A percentile compares a stretch with the other conserved stretches of the same genome.
These are phyloP conservation scores for Persicaria tinctoria DNA, from an alignment of 148 eudicot genomes.

Conservation along the genomic window DNA sequence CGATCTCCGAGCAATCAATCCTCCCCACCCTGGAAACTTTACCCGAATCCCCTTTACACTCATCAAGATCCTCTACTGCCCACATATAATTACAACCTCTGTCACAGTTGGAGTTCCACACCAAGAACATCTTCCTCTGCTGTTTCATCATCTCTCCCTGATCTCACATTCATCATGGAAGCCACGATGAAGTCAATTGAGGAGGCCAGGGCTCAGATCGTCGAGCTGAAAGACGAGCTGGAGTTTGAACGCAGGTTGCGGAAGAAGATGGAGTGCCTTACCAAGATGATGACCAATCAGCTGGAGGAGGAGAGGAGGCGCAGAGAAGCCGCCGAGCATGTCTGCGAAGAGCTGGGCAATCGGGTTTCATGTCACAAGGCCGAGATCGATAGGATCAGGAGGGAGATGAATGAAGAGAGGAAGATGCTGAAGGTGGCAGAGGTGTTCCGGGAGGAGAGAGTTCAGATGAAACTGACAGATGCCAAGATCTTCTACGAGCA, in stretches of 20 bases:
- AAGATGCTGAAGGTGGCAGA: constrained; percentile 65
- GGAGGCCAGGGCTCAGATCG: constrained; percentile 33
- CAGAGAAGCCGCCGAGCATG: constrained; percentile 31
- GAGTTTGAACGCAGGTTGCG: constrained; percentile 50
- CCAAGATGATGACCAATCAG: constrained; percentile 39
- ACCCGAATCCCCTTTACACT: constrained; percentile 59
- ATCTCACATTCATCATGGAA: constrained; percentile 37
- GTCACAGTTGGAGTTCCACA: constrained; percentile 13
- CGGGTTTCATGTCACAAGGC: constrained; percentile 29
- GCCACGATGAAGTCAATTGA: constrained; percentile 34
- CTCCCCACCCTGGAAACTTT: constrained; percentile 62
- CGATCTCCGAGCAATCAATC: constrained; percentile 7
- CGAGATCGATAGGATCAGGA: constrained; percentile 33
- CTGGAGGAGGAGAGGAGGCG: constrained; percentile 38
- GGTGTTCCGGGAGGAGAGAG: constrained; percentile 62
- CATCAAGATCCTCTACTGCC: constrained; percentile 15
- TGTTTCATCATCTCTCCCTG: constrained; percentile 34
- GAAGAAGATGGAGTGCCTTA: constrained; percentile 41
- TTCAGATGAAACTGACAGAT: constrained; percentile 65
- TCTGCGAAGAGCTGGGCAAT: constrained; percentile 37
- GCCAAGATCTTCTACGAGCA: constrained; percentile 47
- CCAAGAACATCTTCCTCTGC: constrained; percentile 34
- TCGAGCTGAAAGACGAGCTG: constrained; percentile 39
- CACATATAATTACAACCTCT: constrained; percentile 13
- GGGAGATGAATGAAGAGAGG: constrained; percentile 55